Percentiles rank a stretch among this genome's conserved stretches.
These are phyloP conservation scores for Apiotrichum mycotoxinovorans DNA, from an alignment of 1,284 basidiomycete genomes.

Conservation along the genomic window DNA sequence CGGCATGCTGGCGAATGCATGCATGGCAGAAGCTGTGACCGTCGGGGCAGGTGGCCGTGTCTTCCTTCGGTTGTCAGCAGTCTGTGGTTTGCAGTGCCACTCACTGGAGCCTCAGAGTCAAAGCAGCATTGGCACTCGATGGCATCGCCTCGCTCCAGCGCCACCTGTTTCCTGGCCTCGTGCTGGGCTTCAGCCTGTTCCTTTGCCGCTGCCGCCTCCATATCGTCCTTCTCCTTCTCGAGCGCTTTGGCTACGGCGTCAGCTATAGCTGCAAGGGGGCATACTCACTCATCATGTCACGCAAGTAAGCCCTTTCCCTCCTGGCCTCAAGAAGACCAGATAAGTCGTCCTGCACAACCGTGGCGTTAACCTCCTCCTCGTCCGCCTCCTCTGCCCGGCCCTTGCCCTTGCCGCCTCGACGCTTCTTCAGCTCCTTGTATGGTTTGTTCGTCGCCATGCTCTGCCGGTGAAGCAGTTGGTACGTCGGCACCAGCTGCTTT, in stretches of 20 bases:
- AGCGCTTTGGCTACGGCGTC: constrained; percentile 3
- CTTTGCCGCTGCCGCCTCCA: constrained; percentile 27
- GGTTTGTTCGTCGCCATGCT: constrained; percentile 20
- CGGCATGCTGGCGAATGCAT: constrained; percentile 55
- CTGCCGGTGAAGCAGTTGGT: constrained; percentile 23
- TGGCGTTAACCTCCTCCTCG: not conserved
- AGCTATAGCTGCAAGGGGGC: not conserved
- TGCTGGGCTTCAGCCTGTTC: constrained; percentile 23
- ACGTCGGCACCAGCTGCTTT: constrained; percentile 31
- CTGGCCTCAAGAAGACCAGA: not conserved
- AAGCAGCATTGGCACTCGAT: constrained; percentile 84
- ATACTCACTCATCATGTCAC: constrained; percentile 10
- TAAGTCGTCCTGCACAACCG: not conserved
- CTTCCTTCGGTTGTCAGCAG: constrained; percentile 54
- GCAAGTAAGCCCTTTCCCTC: constrained; percentile 6
- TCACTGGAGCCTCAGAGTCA: constrained; percentile 63
- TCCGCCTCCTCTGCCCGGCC: constrained; percentile 2
- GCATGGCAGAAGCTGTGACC: constrained; percentile 68
- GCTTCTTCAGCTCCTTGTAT: constrained; percentile 28
- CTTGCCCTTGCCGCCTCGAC: constrained; percentile 52
- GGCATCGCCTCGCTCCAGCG: constrained; percentile 52
- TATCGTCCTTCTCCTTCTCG: constrained; percentile 21
- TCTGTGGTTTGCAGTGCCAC: constrained; percentile 38
- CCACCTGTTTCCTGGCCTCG: constrained; percentile 46
- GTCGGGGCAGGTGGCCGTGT: constrained; percentile 79